These are phyloP conservation scores for Pyrenochaeta sp. DNA, from an alignment of 2,329 filamentous ascomycete genomes.

Conservation along the genomic window DNA sequence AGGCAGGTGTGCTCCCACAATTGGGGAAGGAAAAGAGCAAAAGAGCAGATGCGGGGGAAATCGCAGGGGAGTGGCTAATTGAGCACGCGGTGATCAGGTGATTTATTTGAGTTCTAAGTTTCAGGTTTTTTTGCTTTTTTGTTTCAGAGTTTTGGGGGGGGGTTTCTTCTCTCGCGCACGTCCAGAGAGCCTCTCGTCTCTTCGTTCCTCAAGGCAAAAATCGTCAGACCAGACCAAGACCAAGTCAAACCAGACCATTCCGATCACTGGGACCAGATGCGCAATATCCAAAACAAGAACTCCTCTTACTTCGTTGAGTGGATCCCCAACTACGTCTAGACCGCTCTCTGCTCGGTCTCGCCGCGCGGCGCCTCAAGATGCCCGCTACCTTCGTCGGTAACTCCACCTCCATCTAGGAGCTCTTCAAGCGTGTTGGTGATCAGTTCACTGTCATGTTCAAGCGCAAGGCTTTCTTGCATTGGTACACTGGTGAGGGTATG, in stretches of 20 bases:
- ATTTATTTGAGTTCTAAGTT: slow-evolving; percentile 2
- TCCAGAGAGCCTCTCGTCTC: slow-evolving; percentile 7
- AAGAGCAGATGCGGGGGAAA: not conserved
- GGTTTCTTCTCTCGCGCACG: slow-evolving; percentile 6
- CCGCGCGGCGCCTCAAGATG: slow-evolving; percentile 98
- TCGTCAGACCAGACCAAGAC: no score
- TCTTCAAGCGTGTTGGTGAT: slow-evolving; percentile 99
- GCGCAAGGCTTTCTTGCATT: slow-evolving; percentile 99
- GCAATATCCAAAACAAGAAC: slow-evolving; percentile 99
- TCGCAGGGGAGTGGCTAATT: not conserved
- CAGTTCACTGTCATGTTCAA: slow-evolving; percentile 99
- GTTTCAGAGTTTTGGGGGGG: slow-evolving; percentile 4
- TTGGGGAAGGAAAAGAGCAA: not conserved
- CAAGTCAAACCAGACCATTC: no score
- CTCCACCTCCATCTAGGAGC: slow-evolving; percentile 99
- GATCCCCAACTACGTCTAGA: slow-evolving; percentile 99
- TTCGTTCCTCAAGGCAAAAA: slow-evolving; percentile 6
- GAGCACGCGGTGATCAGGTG: slow-evolving; percentile 2
- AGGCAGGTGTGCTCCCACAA: slow-evolving; percentile 1
- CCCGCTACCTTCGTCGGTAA: slow-evolving; percentile 99
- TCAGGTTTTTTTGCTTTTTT: slow-evolving; percentile 1
- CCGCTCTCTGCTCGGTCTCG: slow-evolving; percentile 97
- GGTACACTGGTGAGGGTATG: slow-evolving; percentile 99
- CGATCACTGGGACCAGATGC: slow-evolving; percentile 99
- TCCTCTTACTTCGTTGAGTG: slow-evolving; percentile 99